Evolutionary conservation across 129 eudicot genomes (phyloP), one percentile per base, ranked within the genome.

Genomic region (Arctium lappa): DNA sequence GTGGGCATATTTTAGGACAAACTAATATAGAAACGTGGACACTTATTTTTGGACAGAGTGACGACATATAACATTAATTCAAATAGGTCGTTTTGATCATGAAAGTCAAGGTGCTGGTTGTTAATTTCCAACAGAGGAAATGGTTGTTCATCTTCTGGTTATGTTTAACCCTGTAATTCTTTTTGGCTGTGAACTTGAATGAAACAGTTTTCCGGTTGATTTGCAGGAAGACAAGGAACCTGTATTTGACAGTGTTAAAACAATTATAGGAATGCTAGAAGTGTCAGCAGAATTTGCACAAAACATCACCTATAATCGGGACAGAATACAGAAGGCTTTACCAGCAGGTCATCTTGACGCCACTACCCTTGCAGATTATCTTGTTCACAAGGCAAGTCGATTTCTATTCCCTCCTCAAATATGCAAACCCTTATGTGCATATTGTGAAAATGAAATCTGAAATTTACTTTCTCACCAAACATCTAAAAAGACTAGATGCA

Each of bases 321-420:
- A 96, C 68, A 96, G 89, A 85, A 96, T 96, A 74, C 83, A 81
- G 74, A 93, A 87, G 40, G 87, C 97, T 82, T 86, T 96, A 40
- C 97, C 99, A 77, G 98, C 98, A 71, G 99, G 99, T 56, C 96
- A 96, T 89, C 93, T 91, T 84, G 99, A 90, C 81, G 93, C 99
- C 77, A 93, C 94, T 65, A 93, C 98, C 34, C 93, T 91, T 63
- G 98, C 97, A 32, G 99, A 96, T 89, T 96, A 93, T 89, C 98
- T 96, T 84, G 99, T 96, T 83, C 93, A 91, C 79, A 93, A 96
- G 98, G 99, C 85, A 84, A 89, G 91, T 85, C 18, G 22, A 34
- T 8, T 70, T 30, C 4, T 29, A 53, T 3, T 6, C 33, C 27
- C 15, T 50, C 8, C 36, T 32, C 36, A 16, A 8, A 34, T 10